Evolutionary conservation across 805 yeast genomes (phyloP), one percentile per base, ranked within the genome.

Genomic region (Hanseniaspora lindneri): DNA sequence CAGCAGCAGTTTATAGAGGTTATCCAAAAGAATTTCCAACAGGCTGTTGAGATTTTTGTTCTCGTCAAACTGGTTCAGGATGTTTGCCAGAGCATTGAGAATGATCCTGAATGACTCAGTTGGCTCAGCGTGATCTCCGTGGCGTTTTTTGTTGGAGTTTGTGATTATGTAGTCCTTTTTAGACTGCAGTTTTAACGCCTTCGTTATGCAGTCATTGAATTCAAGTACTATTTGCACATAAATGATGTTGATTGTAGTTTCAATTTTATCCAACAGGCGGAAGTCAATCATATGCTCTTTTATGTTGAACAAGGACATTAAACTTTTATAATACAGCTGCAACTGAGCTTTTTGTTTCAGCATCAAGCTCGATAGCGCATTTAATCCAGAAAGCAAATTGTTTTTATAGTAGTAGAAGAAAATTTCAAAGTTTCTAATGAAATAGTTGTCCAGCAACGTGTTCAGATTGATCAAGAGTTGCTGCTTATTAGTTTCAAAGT

Each of bases 61-160:
- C 54, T 67, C 66, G 47, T 73, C 54, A 43, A 70, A 65, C 39
- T 69, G 69, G 3, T 55, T n/a, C 39, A 54, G 49, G 3, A 62
- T 49, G 19, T 63, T 64, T 54, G 72, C 62, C 41, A 73, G 57
- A 17, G 65, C 65, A 14, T 59, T 59, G 47, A 83, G 62, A 54
- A 81, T 76, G 8, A 67, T 70, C 3, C 79, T 72, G 4, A 83
- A 65, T 41, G 75, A 75, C 30, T 74, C 77, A 55, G 94, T 83
- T 0, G 88, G 77, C 36, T 73, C 73, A 0, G 95, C 84, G 55
- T 79, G 83, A 42, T 80, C 79, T 50, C 74, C 75, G 16, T 60
- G 49, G 21, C 65, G 48, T 41, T 69, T 67, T 62, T 19, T 36
- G 11, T 32, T 41, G 19, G 21, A 32, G 24, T 23, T 29, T n/a